Evolutionary conservation across 2,329 filamentous ascomycete genomes (phyloP).

Genomic region (Penicillium expansum): DNA sequence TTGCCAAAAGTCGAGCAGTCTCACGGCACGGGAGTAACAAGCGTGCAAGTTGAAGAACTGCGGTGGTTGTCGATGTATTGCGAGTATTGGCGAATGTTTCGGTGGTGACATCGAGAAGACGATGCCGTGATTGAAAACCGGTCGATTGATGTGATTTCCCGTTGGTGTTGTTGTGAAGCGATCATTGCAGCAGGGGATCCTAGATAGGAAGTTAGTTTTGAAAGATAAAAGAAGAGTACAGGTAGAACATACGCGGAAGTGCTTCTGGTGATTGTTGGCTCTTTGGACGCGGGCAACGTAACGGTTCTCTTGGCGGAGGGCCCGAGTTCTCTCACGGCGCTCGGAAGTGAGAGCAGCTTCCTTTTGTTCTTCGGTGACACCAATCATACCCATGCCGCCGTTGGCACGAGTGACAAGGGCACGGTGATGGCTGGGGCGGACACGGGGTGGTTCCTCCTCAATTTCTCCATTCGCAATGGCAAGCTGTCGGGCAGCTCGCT

Average conservation of each 20-base stretch:
- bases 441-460: slow-evolving; percentile 46
- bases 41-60: slow-evolving; percentile 1
- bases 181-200: slow-evolving; percentile 55
- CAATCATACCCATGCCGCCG: slow-evolving; percentile 72
- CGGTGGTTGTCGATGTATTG: slow-evolving; percentile 1
- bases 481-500: slow-evolving; percentile 65
- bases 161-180: not conserved
- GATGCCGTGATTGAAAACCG: not conserved
- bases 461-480: slow-evolving; percentile 53
- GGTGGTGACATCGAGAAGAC: not conserved
- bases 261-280: slow-evolving; percentile 73
- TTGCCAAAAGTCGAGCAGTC: slow-evolving; percentile 1
- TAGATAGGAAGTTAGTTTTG: slow-evolving; percentile 26
- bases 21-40: not conserved
- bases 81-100: not conserved
- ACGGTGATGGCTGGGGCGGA: slow-evolving; percentile 44
- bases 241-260: slow-evolving; percentile 58
- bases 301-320: slow-evolving; percentile 59
- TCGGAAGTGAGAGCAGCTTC: slow-evolving; percentile 64
- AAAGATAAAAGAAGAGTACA: not conserved
- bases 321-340: slow-evolving; percentile 65
- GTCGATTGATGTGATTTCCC: not conserved
- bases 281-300: slow-evolving; percentile 71
- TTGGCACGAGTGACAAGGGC: slow-evolving; percentile 66
- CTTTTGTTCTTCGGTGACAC: slow-evolving; percentile 73